Base-by-base conservation (phyloP, 2,329 filamentous ascomycete genomes). In the Talaromyces sp. region DNA sequence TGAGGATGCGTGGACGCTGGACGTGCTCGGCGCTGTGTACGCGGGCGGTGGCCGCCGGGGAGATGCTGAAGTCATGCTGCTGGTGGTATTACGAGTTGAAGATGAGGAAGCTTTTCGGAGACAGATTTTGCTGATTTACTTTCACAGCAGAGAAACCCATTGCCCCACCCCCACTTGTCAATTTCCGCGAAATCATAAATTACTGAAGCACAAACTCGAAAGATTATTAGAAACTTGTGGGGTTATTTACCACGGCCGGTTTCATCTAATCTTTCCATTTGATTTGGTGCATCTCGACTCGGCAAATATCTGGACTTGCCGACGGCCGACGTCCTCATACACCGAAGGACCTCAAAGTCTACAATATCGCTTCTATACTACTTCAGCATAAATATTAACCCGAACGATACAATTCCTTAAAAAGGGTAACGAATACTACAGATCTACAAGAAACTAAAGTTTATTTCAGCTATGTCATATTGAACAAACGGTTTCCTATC, bases 401-500 rank as follows among this genome's bases (percentile, higher is more conserved):
- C 10, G 12, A 32, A 35, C 14, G 12, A 6, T 35, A 35, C 32
- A 12, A 2, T 35, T 3, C 17, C 2, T 17, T 3, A 35, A 35
- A 5, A 35, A 3, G 7, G 32, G 4, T 6, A 35, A 35, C 32
- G 14, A 5, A 32, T 32, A 32, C 2, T 32, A 32, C 4, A 32
- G 17, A 35, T 17, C 4, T n/a, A n/a, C n/a, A n/a, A 38, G 14
- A 7, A n/a, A 38, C 3, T 6, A 38, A 38, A n/a, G 2, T 17
- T 38, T 6, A 50, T 1, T 21, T 10, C 19, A 50, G 12, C 17
- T 12, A 10, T 12, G 78, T 82, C 0, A 81, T 86, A 66, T 86
- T 85, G 68, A 85, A 87, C 2, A 87, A 71, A 4, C 83, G 77
- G 63, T 86, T 81, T 0, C 83, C 84, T 88, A 66, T 88, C 84